Conservation (phyloP, 2,329 filamentous ascomycete genomes). For the Chaetomium sp. region DNA sequence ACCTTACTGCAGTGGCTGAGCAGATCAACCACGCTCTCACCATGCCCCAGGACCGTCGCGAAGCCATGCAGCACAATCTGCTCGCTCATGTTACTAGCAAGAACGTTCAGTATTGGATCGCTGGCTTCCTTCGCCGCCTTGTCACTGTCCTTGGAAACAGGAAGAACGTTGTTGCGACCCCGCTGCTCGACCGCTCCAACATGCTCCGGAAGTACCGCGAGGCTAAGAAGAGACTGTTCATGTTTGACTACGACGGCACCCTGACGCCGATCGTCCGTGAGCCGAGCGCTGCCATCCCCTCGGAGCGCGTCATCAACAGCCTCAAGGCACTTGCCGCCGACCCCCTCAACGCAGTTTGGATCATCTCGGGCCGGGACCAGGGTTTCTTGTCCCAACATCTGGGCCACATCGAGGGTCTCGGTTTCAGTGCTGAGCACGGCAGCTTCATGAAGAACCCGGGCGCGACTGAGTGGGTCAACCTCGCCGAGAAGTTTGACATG, state of each 20-base stretch:
- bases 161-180: constrained; percentile 69
- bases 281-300: constrained; percentile 81
- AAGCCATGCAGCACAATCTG: constrained; percentile 63
- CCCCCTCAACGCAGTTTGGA: constrained; percentile 86
- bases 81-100: constrained; percentile 80
- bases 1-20: constrained; percentile 74
- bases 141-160: constrained; percentile 74
- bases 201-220: constrained; percentile 68
- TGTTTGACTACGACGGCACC: constrained; percentile 99
- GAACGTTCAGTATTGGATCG: constrained; percentile 82
- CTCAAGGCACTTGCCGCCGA: constrained; percentile 75
- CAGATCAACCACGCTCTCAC: constrained; percentile 76
- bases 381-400: constrained; percentile 85
- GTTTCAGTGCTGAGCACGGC: constrained; percentile 95
- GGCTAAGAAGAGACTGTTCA: constrained; percentile 77
- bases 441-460: constrained; percentile 86
- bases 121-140: constrained; percentile 69
- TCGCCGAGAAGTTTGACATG: constrained; percentile 84
- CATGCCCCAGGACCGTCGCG: constrained; percentile 62
- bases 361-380: constrained; percentile 92
- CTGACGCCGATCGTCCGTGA: constrained; percentile 92
- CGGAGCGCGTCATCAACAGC: constrained; percentile 71
- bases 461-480: constrained; percentile 74
- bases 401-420: constrained; percentile 81
- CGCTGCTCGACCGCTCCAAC: constrained; percentile 67